Evolutionary conservation across 1,139 yeast genomes (phyloP), one percentile per base, ranked within the genome.

Genomic region (Pichia sp.): DNA sequence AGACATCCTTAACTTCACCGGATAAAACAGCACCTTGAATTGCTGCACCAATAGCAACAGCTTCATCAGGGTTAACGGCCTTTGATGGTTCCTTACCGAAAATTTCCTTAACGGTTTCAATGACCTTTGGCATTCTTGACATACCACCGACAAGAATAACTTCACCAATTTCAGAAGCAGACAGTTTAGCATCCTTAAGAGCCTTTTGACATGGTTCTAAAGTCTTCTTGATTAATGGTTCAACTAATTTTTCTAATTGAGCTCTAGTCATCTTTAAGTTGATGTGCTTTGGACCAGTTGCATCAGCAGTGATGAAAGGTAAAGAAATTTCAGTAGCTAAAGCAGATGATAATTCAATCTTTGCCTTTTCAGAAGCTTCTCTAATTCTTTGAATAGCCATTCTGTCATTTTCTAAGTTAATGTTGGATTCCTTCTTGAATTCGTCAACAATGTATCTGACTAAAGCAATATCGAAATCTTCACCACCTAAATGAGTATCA

Each of bases 41-140:
- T 56, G 98, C 98, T 57, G 98, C 98, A 77, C 99, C 99, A 74
- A 92, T 87, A 64, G 98, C 98, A 58, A 92, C 99, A 55, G 98
- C 99, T 77, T 92, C 98, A 70, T 92, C 98, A 61, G 99, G 99
- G 85, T 92, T 94, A 65, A 92, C 97, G 57, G 96, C 90, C 80
- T 92, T 94, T 57, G 95, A 86, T 64, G 98, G 97, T 65, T 92
- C 96, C 71, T 80, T 86, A 67, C 94, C 94, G 70, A 92, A 92
- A 61, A 92, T 75, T 55, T 77, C 69, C 75, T 88, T 90, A 67
- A 92, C 98, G 61, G 97, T 90, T 67, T 88, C 97, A 55, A 87
- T 76, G 65, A 92, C 97, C 83, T 92, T 94, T 72, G 99, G 99
- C 98, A 92, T 92, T 78, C 99, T 87, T 53, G 97, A 85, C 98